phyloP scores from a whole-genome alignment of 2,329 filamentous ascomycete species.

The Neofusicoccum sp. region DNA sequence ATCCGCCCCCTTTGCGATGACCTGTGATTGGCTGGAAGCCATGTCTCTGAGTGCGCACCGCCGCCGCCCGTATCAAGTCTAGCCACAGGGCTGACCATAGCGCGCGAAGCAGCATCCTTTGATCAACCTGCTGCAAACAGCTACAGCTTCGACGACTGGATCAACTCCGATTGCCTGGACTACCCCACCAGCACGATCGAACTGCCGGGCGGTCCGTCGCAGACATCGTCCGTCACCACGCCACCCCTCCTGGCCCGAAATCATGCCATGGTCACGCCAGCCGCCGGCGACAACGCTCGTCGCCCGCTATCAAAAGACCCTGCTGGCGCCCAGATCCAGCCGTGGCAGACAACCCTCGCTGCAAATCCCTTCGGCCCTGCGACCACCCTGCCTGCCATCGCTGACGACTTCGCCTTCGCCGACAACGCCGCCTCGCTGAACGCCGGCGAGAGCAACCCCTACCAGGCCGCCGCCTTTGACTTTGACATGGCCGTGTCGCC shows the following conservation, averaged over 20 bases:
- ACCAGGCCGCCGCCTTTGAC: conserved; percentile 12
- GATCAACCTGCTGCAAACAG: conserved; percentile 17
- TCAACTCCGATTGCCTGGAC: conserved; percentile 31
- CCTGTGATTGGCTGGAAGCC: conserved; percentile 18
- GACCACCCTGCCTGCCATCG: conserved; percentile 12
- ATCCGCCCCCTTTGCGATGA: conserved; percentile 4
- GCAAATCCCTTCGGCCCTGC: conserved; percentile 9
- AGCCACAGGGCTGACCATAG: conserved; percentile 15
- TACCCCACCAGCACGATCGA: conserved; percentile 29
- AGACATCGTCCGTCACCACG: conserved; percentile 12
- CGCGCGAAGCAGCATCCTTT: conserved; percentile 12
- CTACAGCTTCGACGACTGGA: conserved; percentile 26
- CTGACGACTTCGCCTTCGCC: conserved; percentile 9
- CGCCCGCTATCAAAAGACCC: conserved; percentile 20
- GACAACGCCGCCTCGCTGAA: neutral
- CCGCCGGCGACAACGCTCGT: neutral
- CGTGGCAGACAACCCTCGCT: conserved; percentile 14
- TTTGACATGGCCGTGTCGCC: conserved; percentile 25
- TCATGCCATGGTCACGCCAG: conserved; percentile 18
- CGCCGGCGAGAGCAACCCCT: neutral
- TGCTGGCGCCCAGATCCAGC: neutral
- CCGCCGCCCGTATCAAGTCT: conserved; percentile 10
- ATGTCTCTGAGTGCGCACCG: conserved; percentile 15
- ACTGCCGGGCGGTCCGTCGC: conserved; percentile 19
- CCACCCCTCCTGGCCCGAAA: conserved; percentile 21